phyloP scores from a whole-genome alignment of 2,329 filamentous ascomycete genomes.

The Aspergillus sp. region DNA sequence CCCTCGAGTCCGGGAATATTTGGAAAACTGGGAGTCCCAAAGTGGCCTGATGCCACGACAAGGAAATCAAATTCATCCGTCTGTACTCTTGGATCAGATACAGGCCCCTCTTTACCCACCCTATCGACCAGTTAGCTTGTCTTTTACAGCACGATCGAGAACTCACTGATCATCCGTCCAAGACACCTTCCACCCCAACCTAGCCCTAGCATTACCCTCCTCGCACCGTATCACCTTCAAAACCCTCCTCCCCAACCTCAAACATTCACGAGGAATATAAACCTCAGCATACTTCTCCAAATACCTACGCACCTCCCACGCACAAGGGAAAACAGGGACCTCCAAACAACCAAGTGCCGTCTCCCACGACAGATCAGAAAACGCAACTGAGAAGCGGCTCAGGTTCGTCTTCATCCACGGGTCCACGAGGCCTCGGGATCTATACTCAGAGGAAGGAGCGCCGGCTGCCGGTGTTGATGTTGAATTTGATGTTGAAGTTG shows the following conservation, averaged over 20 bases:
- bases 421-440: constrained; percentile 49
- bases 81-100: background rate
- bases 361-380: constrained; percentile 68
- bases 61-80: constrained; percentile 64
- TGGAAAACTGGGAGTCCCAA: constrained; percentile 61
- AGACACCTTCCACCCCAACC: constrained; percentile 42
- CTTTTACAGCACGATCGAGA: background rate
- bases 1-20: constrained; percentile 36
- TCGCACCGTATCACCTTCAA: constrained; percentile 30
- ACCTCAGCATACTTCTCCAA: constrained; percentile 62
- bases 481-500: background rate
- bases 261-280: constrained; percentile 52
- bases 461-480: background rate
- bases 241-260: constrained; percentile 52
- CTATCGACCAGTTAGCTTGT: background rate
- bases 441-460: too few relatives aligned
- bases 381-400: constrained; percentile 68
- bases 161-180: constrained; percentile 24
- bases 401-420: constrained; percentile 63
- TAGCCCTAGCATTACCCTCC: constrained; percentile 5
- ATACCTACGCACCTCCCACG: constrained; percentile 75
- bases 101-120: background rate
- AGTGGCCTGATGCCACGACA: constrained; percentile 74
- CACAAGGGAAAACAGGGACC: constrained; percentile 67
- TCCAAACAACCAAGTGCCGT: constrained; percentile 40